Evolutionary conservation across 164 flowering plant species (phyloP).

Genomic region (Berberis vulgaris): DNA sequence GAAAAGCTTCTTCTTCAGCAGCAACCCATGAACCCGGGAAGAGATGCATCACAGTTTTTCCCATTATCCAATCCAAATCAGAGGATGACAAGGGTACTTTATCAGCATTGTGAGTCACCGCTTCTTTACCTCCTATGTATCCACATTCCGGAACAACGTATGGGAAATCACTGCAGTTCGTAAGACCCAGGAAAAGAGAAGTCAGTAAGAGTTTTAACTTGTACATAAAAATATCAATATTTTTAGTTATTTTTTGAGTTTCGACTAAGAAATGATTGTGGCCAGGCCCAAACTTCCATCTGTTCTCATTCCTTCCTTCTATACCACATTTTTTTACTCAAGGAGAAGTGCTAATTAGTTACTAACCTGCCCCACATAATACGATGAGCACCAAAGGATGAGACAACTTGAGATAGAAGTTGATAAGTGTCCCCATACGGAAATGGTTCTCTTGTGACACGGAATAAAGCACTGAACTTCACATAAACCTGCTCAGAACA

Average conservation of each 20-base stretch:
- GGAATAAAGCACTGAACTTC: slow-evolving; percentile 87
- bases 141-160: slow-evolving; percentile 82
- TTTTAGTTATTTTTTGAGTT: too few relatives aligned
- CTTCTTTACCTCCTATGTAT: slow-evolving; percentile 73
- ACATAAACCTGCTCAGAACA: slow-evolving; percentile 57
- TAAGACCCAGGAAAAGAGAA: not conserved
- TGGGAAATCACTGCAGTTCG: slow-evolving; percentile 71
- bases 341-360: not conserved
- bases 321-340: not conserved
- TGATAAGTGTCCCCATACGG: slow-evolving; percentile 58
- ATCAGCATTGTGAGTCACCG: slow-evolving; percentile 35
- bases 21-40: slow-evolving; percentile 41
- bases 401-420: slow-evolving; percentile 48
- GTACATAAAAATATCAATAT: not conserved
- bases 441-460: slow-evolving; percentile 57
- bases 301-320: too few relatives aligned
- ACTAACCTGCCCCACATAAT: slow-evolving; percentile 87
- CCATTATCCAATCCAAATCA: slow-evolving; percentile 76
- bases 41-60: slow-evolving; percentile 53
- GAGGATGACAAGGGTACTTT: slow-evolving; percentile 38
- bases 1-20: slow-evolving; percentile 5
- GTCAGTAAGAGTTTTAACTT: not conserved
- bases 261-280: too few relatives aligned
- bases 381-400: slow-evolving; percentile 69
- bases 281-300: too few relatives aligned